These are phyloP conservation scores for Boeremia exigua DNA, from an alignment of 2,329 filamentous ascomycete species.

Conservation along the genomic window DNA sequence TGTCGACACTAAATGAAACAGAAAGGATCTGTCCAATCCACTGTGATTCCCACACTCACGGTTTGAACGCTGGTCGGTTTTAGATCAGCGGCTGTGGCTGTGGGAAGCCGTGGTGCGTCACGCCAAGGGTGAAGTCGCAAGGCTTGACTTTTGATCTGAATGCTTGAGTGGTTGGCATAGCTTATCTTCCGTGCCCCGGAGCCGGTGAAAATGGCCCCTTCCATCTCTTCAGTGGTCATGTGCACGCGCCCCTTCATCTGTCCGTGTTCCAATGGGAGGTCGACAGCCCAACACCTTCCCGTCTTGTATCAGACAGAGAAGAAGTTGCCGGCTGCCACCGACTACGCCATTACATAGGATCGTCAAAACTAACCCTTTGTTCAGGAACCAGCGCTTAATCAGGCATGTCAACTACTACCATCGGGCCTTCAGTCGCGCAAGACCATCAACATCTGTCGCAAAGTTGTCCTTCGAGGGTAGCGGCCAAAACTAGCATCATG, in stretches of 20 bases:
- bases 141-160: conserved; percentile 28
- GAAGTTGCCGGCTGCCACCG: conserved; percentile 4
- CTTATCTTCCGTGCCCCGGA: conserved; percentile 18
- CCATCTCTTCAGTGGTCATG: conserved; percentile 9
- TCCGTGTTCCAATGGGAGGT: conserved; percentile 9
- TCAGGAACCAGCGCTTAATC: conserved; percentile 6
- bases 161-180: conserved; percentile 32
- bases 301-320: conserved; percentile 8
- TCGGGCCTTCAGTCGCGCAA: conserved; percentile 20
- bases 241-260: conserved; percentile 13
- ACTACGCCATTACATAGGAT: conserved; percentile 11
- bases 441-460: conserved; percentile 13
- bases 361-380: conserved; percentile 6
- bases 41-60: conserved; percentile 2
- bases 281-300: conserved; percentile 12
- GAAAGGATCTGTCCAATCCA: conserved; percentile 9
- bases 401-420: background rate
- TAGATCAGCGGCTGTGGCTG: conserved; percentile 31
- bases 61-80: conserved; percentile 7
- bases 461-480: conserved; percentile 7
- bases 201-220: conserved; percentile 1
- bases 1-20: conserved; percentile 11
- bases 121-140: conserved; percentile 34
- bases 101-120: conserved; percentile 24
- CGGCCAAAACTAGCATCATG: conserved; percentile 12